These are phyloP conservation scores for Curvularia lunata DNA, from an alignment of 2,329 filamentous ascomycete species.

Conservation along the genomic window DNA sequence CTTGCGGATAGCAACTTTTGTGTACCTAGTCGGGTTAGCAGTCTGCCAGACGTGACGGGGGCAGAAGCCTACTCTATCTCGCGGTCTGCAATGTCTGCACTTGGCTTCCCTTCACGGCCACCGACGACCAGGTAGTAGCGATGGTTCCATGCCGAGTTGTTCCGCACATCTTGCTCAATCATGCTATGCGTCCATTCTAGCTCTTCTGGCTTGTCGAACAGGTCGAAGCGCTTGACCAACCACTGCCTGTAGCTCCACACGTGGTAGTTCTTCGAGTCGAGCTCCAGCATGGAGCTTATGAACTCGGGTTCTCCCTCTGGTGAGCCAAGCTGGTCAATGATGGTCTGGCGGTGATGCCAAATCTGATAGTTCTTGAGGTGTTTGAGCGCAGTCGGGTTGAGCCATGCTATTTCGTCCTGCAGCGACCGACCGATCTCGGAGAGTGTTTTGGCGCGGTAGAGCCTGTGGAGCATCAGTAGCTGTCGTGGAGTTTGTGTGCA, in stretches of 20 bases:
- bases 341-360: constrained; percentile 72
- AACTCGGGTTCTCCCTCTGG: constrained; percentile 75
- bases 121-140: constrained; percentile 91
- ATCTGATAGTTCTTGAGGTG: constrained; percentile 99
- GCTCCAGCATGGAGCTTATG: constrained; percentile 77
- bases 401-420: constrained; percentile 78
- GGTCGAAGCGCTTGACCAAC: constrained; percentile 69
- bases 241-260: constrained; percentile 95
- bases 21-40: constrained; percentile 50
- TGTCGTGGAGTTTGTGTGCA: not conserved
- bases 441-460: constrained; percentile 85
- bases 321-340: constrained; percentile 63
- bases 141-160: constrained; percentile 98
- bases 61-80: constrained; percentile 69
- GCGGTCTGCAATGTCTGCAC: constrained; percentile 67
- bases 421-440: constrained; percentile 70
- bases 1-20: constrained; percentile 72
- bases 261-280: constrained; percentile 97
- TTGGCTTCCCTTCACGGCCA: constrained; percentile 53
- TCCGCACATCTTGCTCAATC: constrained; percentile 81
- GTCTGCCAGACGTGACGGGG: constrained; percentile 11
- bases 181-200: constrained; percentile 73
- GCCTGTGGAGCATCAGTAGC: constrained; percentile 53
- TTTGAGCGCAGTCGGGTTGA: constrained; percentile 80
- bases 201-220: constrained; percentile 65